These are phyloP conservation scores for Remersonia thermophila DNA, from an alignment of 2,329 filamentous ascomycete species.

Conservation along the genomic window DNA sequence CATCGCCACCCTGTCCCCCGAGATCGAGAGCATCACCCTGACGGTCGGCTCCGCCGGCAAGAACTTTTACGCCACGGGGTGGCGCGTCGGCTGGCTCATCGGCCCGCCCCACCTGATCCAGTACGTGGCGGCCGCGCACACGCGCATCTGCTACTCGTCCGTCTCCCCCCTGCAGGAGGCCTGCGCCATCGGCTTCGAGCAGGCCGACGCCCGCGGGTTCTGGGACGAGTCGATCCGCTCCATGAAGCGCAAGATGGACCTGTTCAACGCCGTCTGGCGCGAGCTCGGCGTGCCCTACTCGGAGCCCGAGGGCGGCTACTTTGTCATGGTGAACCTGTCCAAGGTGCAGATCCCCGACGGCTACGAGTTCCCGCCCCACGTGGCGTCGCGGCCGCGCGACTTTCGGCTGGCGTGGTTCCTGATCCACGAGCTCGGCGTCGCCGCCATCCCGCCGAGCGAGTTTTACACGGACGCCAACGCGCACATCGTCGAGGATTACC, in stretches of 20 bases:
- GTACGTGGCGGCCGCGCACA: slow-evolving; percentile 85
- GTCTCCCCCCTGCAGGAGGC: slow-evolving; percentile 93
- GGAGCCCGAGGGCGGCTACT: slow-evolving; percentile 93
- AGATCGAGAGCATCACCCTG: slow-evolving; percentile 75
- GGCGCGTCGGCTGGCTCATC: slow-evolving; percentile 91
- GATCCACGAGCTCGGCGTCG: slow-evolving; percentile 91
- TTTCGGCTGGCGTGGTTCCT: slow-evolving; percentile 95
- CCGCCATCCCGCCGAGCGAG: slow-evolving; percentile 90
- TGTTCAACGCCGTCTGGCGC: slow-evolving; percentile 71
- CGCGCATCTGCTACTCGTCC: slow-evolving; percentile 88
- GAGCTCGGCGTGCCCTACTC: slow-evolving; percentile 72
- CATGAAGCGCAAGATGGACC: slow-evolving; percentile 80
- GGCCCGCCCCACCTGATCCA: slow-evolving; percentile 81
- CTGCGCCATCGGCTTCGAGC: slow-evolving; percentile 83
- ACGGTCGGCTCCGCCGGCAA: slow-evolving; percentile 95
- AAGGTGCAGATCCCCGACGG: slow-evolving; percentile 73
- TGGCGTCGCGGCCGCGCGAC: slow-evolving; percentile 74
- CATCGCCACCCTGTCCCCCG: slow-evolving; percentile 79
- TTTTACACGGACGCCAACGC: slow-evolving; percentile 85
- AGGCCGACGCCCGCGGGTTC: slow-evolving; percentile 74
- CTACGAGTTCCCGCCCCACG: slow-evolving; percentile 83
- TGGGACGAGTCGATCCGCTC: slow-evolving; percentile 74
- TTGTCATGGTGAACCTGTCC: slow-evolving; percentile 85
- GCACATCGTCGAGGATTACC: slow-evolving; percentile 79
- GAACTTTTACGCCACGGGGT: slow-evolving; percentile 96